Conservation (phyloP, 2,329 filamentous ascomycete species). For the Microcyclosporella mali region DNA sequence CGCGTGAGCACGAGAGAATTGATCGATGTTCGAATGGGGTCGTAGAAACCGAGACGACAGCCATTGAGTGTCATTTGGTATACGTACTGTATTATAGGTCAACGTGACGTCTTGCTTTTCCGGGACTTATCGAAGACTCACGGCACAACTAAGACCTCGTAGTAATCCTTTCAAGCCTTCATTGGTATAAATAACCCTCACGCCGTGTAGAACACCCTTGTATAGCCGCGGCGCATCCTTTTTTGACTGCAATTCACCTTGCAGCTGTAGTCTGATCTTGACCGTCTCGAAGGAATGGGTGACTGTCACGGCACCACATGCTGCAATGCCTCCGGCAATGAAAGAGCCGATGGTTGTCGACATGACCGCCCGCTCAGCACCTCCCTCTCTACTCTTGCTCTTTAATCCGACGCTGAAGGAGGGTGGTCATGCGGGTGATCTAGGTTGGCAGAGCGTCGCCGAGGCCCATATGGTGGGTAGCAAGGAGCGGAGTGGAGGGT, state of each 20-base stretch:
- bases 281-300: slow-evolving; percentile 98
- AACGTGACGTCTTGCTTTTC: not conserved
- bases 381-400: not conserved
- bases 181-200: slow-evolving; percentile 81
- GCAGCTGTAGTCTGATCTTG: slow-evolving; percentile 95
- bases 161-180: slow-evolving; percentile 83
- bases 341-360: slow-evolving; percentile 61
- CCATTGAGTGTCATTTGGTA: slow-evolving; percentile 97
- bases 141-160: slow-evolving; percentile 79
- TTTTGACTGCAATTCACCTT: slow-evolving; percentile 88
- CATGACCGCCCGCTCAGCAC: slow-evolving; percentile 28
- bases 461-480: too few species aligned
- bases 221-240: slow-evolving; percentile 82
- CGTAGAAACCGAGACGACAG: slow-evolving; percentile 94
- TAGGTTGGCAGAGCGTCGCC: too few species aligned
- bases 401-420: not conserved
- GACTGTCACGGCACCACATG: slow-evolving; percentile 93
- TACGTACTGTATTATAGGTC: slow-evolving; percentile 55
- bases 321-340: slow-evolving; percentile 91
- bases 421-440: too few species aligned
- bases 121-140: slow-evolving; percentile 31
- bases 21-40: slow-evolving; percentile 70
- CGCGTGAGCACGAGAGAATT: slow-evolving; percentile 50
- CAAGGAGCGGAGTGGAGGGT: too few species aligned
- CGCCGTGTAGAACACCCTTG: slow-evolving; percentile 83